Base-by-base conservation (phyloP, 2,329 filamentous ascomycete genomes). In the Exophiala mesophila region DNA sequence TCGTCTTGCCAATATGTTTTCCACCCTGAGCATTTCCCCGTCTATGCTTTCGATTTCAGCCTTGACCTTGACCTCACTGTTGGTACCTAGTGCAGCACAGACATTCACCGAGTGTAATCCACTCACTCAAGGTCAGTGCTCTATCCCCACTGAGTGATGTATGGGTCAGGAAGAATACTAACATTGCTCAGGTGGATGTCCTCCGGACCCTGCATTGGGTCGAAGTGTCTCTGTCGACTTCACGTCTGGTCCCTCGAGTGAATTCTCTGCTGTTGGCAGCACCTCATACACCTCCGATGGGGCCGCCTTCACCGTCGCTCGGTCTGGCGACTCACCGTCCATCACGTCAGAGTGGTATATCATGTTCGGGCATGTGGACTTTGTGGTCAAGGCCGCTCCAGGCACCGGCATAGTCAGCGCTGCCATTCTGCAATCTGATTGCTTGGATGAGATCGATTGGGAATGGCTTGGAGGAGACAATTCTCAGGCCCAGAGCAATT, bases 341-440 rank as follows among this genome's bases (percentile, higher is more conserved):
- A 78, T 98, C 48, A 76, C 77, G 52, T 94, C 88, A 48, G 79
- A 92, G 58, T 97, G 94, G 78, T 97, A 96, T 73, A 95, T 98
- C 70, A 97, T 98, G 92, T 98, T 96, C 63, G 92, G 92, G 54
- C 85, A 83, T 51, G 85, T 96, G 59, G 85, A 94, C 53, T 78
- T 89, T 54, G 82, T 79, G 21, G 76, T 96, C 71, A 89, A 90
- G 67, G 81, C 87, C 18, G 88, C 92, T 7, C 83, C 88, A 0
- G 92, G 92, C 5, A 81, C 78, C 7, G 92, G 92, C 46, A 96
- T 98, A 57, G 89, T 98, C 53, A 95, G 87, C 64, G 92, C 88
- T 33, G 76, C 92, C 9, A 88, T 98, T 6, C 71, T 98, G 52
- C 83, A 94, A 67, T 96, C 89, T 10, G 90, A 97, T 63, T 78